Evolutionary conservation across 176 grass and related monocot genomes (phyloP), one percentile per base, ranked within the genome.

Genomic region (Carex kokanica): DNA sequence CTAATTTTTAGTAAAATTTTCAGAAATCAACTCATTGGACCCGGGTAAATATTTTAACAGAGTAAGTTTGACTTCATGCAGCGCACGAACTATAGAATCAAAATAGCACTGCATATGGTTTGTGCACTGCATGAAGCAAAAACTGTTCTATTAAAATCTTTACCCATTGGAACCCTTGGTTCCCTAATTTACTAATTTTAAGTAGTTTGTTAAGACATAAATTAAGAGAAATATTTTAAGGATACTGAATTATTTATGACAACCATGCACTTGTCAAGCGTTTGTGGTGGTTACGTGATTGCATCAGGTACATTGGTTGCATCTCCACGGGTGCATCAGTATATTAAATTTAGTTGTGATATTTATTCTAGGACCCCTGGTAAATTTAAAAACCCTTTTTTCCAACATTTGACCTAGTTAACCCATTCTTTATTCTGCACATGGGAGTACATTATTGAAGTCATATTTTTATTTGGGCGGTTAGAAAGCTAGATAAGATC

Each of bases 361-460:
- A 43, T 52, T 74, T 27, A 53, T 52, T 25, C 12, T 74, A 24
- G 41, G 45, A 51, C 0, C 24, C 47, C 6, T 55, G 24, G 13
- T 29, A 66, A 31, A 55, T 77, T 54, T 25, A 52, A 74, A 41
- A n/a, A 23, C 0, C 11, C 3, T 52, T 49, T 49, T 0, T 12
- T 9, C 18, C 41, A 73, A 73, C 41, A 4, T 49, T 49, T 73
- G 40, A 72, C 32, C 5, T 0, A 4, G 36, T 4, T 47, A 74
- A 15, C 1, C 43, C n/a, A 3, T 47, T 45, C 8, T 49, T 73
- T 74, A 16, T 10, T 55, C 17, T 77, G 72, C 72, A 55, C 72
- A 77, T 55, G 72, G 24, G 2, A 77, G 47, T 77, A 55, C 72
- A 55, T 77, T 17, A 77, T 77, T 77, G 24, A 55, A 77, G 17